Percentiles rank a stretch among this genome's conserved stretches.
These are phyloP conservation scores for Grosmannia clavigera DNA, from an alignment of 2,329 filamentous ascomycete species.

Conservation along the genomic window DNA sequence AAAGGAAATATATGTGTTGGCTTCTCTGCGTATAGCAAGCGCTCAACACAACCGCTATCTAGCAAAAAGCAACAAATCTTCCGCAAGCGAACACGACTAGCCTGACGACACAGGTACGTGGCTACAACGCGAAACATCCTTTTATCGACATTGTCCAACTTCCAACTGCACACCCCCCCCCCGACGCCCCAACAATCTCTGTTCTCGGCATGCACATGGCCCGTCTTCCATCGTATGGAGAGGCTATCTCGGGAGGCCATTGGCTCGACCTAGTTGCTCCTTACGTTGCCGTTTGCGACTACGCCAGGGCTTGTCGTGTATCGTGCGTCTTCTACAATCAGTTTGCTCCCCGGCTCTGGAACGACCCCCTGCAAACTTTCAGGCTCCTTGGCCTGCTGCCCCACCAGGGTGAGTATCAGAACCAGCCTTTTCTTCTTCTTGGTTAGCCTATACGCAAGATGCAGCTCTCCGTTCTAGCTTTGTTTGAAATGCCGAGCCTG, in stretches of 20 bases:
- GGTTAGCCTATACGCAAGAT: no score
- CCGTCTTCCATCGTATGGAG: slow-evolving; percentile 38
- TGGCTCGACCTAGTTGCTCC: slow-evolving; percentile 37
- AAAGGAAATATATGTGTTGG: not conserved
- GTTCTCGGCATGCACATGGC: slow-evolving; percentile 15
- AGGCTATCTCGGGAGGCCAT: slow-evolving; percentile 33
- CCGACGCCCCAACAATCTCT: not conserved
- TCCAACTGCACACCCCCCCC: not conserved
- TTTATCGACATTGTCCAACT: not conserved
- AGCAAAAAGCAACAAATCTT: no score
- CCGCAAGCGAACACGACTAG: no score
- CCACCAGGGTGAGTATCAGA: slow-evolving; percentile 16
- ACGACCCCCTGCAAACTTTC: slow-evolving; percentile 30
- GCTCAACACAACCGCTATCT: no score
- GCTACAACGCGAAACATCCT: not conserved
- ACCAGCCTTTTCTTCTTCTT: not conserved
- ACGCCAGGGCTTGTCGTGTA: slow-evolving; percentile 35
- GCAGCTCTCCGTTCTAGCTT: no score
- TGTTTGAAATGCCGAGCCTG: no score
- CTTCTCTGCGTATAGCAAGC: not conserved
- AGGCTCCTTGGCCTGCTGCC: slow-evolving; percentile 28
- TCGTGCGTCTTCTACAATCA: slow-evolving; percentile 31
- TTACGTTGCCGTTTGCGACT: slow-evolving; percentile 28
- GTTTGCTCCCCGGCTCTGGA: slow-evolving; percentile 42
- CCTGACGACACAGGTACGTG: no score